Conservation (phyloP, 441 rosid genomes). For the Euphorbia schlechtendalii region DNA sequence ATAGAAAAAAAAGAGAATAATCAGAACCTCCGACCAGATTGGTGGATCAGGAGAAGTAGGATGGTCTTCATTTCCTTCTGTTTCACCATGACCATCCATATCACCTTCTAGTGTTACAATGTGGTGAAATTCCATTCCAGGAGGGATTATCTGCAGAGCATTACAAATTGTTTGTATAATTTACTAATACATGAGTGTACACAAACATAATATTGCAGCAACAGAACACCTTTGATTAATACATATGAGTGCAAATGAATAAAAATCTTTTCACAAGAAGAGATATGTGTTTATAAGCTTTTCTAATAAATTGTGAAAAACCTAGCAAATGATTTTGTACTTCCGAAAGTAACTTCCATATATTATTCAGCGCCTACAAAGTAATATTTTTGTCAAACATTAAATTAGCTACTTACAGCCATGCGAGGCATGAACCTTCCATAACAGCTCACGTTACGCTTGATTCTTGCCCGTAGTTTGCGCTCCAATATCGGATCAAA, state of each 20-base stretch:
- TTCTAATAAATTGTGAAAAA: background rate
- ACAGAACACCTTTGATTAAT: background rate
- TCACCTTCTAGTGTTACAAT: slow-evolving; percentile 77
- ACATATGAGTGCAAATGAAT: no score
- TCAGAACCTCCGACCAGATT: slow-evolving; percentile 79
- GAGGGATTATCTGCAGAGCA: slow-evolving; percentile 70
- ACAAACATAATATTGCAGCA: background rate
- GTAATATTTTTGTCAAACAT: background rate
- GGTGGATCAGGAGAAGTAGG: slow-evolving; percentile 71
- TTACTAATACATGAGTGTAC: background rate
- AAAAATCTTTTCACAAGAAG: no score
- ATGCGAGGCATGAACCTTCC: slow-evolving; percentile 92
- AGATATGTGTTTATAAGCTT: background rate
- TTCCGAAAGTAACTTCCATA: background rate
- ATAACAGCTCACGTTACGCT: slow-evolving; percentile 72
- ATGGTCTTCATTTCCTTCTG: slow-evolving; percentile 51
- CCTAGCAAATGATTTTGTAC: background rate
- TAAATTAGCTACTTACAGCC: slow-evolving; percentile 53
- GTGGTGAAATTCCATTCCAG: slow-evolving; percentile 97
- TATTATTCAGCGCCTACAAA: background rate
- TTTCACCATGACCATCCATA: slow-evolving; percentile 46
- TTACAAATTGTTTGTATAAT: background rate
- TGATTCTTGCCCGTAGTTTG: slow-evolving; percentile 87
- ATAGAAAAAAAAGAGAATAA: slow-evolving; percentile 2
- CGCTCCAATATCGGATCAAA: slow-evolving; percentile 74